Percentiles rank a stretch among this genome's conserved stretches.
Evolutionary conservation across 345 rosid species (phyloP).

Genomic region (Eucalyptus sideroxylon): DNA sequence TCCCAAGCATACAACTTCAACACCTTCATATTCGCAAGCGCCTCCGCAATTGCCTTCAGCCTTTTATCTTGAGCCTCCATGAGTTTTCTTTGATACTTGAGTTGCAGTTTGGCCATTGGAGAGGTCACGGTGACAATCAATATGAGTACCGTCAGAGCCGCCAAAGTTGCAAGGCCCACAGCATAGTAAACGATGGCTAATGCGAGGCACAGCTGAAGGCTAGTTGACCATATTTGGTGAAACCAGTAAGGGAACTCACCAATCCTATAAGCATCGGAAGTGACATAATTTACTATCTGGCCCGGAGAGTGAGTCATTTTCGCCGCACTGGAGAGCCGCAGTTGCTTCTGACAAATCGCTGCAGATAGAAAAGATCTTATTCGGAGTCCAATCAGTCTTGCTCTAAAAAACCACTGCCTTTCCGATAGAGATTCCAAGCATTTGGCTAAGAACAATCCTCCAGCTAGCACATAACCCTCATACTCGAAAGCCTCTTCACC

Average conservation of each 20-base stretch:
- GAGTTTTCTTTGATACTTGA: constrained; percentile 18
- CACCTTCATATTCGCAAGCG: constrained; percentile 24
- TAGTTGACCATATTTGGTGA: constrained; percentile 35
- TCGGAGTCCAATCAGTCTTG: constrained; percentile 26
- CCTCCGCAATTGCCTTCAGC: constrained; percentile 22
- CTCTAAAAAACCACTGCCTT: constrained; percentile 36
- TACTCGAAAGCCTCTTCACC: constrained; percentile 9
- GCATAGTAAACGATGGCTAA: constrained; percentile 20
- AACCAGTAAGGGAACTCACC: constrained; percentile 40
- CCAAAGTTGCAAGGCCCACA: constrained; percentile 28
- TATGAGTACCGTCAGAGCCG: constrained; percentile 14
- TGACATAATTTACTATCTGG: constrained; percentile 27
- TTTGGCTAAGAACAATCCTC: constrained; percentile 20
- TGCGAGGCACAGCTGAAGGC: constrained; percentile 27
- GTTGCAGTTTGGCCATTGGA: constrained; percentile 26
- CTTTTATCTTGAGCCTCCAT: constrained; percentile 24
- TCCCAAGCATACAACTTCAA: constrained; percentile 56
- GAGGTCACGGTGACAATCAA: constrained; percentile 8
- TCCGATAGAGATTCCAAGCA: constrained; percentile 33
- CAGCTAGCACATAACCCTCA: constrained; percentile 20
- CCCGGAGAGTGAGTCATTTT: constrained; percentile 20
- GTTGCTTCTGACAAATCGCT: constrained; percentile 34
- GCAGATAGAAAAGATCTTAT: constrained; percentile 35
- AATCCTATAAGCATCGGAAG: constrained; percentile 25
- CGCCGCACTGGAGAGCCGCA: constrained; percentile 19